Evolutionary conservation across 2,329 filamentous ascomycete species (phyloP).

Genomic region (Emydomyces testavorans): DNA sequence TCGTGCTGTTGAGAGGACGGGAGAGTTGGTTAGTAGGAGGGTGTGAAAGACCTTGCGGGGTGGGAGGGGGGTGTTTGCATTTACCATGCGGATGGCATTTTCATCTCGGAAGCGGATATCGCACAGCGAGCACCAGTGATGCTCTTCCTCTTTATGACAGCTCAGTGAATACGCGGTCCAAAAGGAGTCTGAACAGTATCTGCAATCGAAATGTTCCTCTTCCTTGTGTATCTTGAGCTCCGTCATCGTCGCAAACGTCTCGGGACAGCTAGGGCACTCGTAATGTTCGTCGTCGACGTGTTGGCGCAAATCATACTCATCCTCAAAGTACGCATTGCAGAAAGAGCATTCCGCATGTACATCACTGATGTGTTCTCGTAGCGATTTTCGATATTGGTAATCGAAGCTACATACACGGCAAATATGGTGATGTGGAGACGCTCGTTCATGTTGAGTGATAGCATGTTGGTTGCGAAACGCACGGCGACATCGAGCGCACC

Average conservation of each 20-base stretch:
- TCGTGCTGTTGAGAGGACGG: conserved; percentile 15
- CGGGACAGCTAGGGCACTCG: background rate
- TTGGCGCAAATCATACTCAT: background rate
- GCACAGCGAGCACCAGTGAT: conserved; percentile 12
- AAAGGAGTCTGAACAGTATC: background rate
- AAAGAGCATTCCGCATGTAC: background rate
- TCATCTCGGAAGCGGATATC: conserved; percentile 12
- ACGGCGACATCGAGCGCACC: conserved; percentile 10
- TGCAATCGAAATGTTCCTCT: background rate
- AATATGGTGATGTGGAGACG: conserved; percentile 11
- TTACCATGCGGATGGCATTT: conserved; percentile 18
- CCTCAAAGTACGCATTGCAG: background rate
- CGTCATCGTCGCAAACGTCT: background rate
- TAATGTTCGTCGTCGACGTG: background rate
- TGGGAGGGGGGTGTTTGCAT: background rate
- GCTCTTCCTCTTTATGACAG: background rate
- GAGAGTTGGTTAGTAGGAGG: background rate
- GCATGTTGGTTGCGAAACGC: conserved; percentile 2
- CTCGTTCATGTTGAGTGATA: background rate
- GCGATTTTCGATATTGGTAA: background rate
- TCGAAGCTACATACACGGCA: conserved; percentile 12
- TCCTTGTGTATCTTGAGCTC: background rate
- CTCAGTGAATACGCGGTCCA: background rate
- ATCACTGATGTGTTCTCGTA: background rate
- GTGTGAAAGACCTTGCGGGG: background rate